Conservation (phyloP, 352 stramenopile genomes). For the Globisporangium emineosum region DNA sequence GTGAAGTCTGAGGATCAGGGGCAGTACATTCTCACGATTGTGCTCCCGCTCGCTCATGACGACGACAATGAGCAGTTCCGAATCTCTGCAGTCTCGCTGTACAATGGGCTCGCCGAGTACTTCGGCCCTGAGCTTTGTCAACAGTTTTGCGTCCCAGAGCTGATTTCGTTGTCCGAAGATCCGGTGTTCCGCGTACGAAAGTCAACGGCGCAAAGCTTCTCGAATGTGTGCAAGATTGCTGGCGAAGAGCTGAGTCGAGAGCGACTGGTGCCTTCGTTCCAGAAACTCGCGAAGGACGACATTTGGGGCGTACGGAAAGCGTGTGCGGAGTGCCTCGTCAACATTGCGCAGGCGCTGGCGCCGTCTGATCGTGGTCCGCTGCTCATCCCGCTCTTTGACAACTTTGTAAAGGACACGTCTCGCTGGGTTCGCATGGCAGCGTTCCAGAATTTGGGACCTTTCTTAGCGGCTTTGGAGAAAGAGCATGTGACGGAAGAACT, state of each 20-base stretch:
- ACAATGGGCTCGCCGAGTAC: slow-evolving; percentile 89
- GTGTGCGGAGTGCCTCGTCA: slow-evolving; percentile 89
- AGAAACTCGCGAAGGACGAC: slow-evolving; percentile 89
- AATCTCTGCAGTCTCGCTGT: slow-evolving; percentile 90
- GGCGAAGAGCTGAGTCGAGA: slow-evolving; percentile 73
- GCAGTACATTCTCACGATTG: slow-evolving; percentile 90
- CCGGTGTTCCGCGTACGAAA: slow-evolving; percentile 92
- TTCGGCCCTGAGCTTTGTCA: slow-evolving; percentile 88
- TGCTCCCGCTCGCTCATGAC: slow-evolving; percentile 89
- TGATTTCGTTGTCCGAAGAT: slow-evolving; percentile 91
- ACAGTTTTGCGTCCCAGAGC: slow-evolving; percentile 91
- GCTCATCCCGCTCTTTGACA: slow-evolving; percentile 89
- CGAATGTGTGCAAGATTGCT: slow-evolving; percentile 86
- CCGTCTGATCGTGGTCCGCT: slow-evolving; percentile 62
- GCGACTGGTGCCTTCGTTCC: slow-evolving; percentile 89
- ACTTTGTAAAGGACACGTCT: slow-evolving; percentile 87
- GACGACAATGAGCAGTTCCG: slow-evolving; percentile 91
- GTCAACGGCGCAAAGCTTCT: slow-evolving; percentile 89
- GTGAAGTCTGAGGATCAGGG: slow-evolving; percentile 88
- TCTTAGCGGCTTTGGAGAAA: slow-evolving; percentile 79
- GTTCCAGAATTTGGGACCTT: slow-evolving; percentile 88
- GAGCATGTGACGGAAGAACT: slow-evolving; percentile 80
- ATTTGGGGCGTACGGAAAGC: slow-evolving; percentile 93
- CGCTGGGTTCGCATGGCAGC: slow-evolving; percentile 93
- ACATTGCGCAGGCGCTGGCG: slow-evolving; percentile 83